phyloP scores from a whole-genome alignment of 768 basidiomycete species.

The Lentinula detonsa region DNA sequence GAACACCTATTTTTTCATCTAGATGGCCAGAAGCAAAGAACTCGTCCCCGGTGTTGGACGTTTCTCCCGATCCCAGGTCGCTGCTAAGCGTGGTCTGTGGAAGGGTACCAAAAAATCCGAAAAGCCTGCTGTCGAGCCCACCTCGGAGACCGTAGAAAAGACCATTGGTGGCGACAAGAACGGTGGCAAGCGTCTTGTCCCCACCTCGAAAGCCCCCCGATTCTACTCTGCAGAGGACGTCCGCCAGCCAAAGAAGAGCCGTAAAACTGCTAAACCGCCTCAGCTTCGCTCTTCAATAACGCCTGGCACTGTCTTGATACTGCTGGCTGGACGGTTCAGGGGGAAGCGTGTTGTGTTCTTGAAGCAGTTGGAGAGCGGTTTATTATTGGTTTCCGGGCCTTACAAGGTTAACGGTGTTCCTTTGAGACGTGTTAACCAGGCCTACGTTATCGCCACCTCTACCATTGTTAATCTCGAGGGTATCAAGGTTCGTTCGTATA shows the following conservation, averaged over 20 bases:
- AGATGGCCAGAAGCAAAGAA: constrained; percentile 88
- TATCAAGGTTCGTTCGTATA: constrained; percentile 51
- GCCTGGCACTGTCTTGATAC: constrained; percentile 91
- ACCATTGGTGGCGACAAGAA: constrained; percentile 87
- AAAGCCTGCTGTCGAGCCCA: constrained; percentile 53
- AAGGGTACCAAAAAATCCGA: constrained; percentile 81
- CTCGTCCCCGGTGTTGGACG: constrained; percentile 77
- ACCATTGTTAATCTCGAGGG: constrained; percentile 82
- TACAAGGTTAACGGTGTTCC: constrained; percentile 99
- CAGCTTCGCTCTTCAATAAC: constrained; percentile 83
- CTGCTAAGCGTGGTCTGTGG: constrained; percentile 74
- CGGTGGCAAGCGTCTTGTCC: constrained; percentile 81
- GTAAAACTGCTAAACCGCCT: constrained; percentile 78
- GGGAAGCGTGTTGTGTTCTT: constrained; percentile 98
- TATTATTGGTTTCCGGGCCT: constrained; percentile 94
- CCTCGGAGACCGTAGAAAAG: constrained; percentile 67
- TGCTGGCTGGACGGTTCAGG: constrained; percentile 95
- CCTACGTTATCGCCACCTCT: constrained; percentile 97
- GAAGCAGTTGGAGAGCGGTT: constrained; percentile 89
- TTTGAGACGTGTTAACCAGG: constrained; percentile 95
- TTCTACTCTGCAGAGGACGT: constrained; percentile 97
- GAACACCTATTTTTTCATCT: constrained; percentile 8
- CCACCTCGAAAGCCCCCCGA: constrained; percentile 77
- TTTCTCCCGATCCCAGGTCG: constrained; percentile 78
- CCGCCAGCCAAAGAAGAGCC: constrained; percentile 83